Evolutionary conservation across 2,329 filamentous ascomycete genomes (phyloP).

Genomic region (Alternaria sp.): DNA sequence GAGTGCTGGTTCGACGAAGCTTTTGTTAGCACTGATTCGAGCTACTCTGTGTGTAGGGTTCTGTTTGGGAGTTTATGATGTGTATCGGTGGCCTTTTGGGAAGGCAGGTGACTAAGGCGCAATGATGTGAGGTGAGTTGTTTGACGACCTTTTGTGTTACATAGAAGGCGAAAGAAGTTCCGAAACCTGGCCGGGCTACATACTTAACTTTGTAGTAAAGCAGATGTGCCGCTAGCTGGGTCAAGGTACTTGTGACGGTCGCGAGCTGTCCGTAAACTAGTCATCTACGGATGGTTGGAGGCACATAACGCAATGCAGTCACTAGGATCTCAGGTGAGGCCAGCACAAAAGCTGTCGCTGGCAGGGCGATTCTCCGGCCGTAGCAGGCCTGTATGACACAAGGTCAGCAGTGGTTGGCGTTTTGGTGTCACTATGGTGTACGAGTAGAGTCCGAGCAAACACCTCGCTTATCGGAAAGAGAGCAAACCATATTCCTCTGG

Average conservation of each 20-base stretch:
- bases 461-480: background rate
- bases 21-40: background rate
- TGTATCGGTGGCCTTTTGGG: background rate
- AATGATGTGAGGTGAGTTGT: background rate
- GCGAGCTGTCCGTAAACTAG: background rate
- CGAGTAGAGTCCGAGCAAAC: slow-evolving; percentile 5
- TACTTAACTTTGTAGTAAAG: background rate
- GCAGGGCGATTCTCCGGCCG: background rate
- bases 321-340: background rate
- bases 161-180: background rate
- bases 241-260: background rate
- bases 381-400: background rate
- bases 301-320: background rate
- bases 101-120: background rate
- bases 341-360: background rate
- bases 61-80: background rate
- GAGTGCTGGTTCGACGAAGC: background rate
- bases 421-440: background rate
- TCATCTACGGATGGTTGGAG: background rate
- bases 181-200: background rate
- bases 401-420: background rate
- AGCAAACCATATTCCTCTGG: background rate
- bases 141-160: background rate
- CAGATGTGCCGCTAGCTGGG: background rate
- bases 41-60: background rate